Percentiles rank a stretch among this genome's conserved stretches.
These are phyloP conservation scores for Simplicillium sp. DNA, from an alignment of 2,329 filamentous ascomycete genomes.

Conservation along the genomic window DNA sequence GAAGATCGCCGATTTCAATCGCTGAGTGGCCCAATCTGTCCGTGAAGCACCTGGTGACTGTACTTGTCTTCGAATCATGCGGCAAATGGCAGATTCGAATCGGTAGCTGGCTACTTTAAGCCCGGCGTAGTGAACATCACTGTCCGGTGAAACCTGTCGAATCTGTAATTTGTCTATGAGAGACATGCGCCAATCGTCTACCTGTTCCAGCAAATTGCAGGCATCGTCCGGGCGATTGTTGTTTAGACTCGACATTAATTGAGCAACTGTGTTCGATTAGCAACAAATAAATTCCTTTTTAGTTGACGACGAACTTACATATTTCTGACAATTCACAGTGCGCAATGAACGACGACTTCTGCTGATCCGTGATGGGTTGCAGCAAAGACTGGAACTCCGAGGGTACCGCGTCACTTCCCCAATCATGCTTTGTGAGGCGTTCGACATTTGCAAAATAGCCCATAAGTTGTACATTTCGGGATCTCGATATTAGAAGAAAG, in stretches of 20 bases:
- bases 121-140: neutral
- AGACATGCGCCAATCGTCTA: constrained; percentile 2
- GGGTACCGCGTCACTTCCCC: neutral
- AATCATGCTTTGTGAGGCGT: neutral
- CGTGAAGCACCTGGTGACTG: neutral
- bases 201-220: neutral
- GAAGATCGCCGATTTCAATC: constrained; percentile 2
- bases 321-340: neutral
- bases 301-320: neutral
- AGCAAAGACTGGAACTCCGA: neutral
- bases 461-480: too few species aligned
- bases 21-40: neutral
- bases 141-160: neutral
- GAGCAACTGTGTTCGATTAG: too few species aligned
- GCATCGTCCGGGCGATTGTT: neutral
- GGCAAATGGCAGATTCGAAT: constrained; percentile 1
- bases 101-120: constrained; percentile 1
- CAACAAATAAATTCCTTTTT: too few species aligned
- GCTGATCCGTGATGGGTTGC: neutral
- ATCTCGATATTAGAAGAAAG: too few species aligned
- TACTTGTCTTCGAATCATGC: constrained; percentile 1
- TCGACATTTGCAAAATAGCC: too few species aligned
- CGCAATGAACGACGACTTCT: neutral
- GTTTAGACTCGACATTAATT: neutral
- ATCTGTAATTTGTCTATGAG: neutral